These are phyloP conservation scores for Cystoisospora suis DNA, from an alignment of 169 alveolate genomes.

Conservation along the genomic window DNA sequence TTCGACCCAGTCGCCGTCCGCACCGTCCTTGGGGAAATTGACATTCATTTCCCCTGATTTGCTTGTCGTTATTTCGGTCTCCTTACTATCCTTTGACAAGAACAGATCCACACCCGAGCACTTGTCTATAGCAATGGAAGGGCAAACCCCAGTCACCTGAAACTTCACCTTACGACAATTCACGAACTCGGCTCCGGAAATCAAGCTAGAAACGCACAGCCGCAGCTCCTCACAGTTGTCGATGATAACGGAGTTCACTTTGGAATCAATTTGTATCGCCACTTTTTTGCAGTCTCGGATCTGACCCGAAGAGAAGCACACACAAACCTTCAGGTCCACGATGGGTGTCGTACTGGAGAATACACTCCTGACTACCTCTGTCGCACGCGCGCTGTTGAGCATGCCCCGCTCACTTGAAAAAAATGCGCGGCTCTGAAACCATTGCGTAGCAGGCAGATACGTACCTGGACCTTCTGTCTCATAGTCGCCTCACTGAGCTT, in stretches of 20 bases:
- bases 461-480: conserved; percentile 57
- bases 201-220: conserved; percentile 62
- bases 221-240: conserved; percentile 48
- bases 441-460: no score
- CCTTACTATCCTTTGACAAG: conserved; percentile 69
- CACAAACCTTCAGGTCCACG: no score
- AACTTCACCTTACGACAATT: conserved; percentile 70
- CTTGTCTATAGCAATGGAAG: conserved; percentile 75
- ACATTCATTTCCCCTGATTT: conserved; percentile 75
- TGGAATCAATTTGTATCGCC: conserved; percentile 41
- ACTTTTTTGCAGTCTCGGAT: conserved; percentile 49
- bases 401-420: not conserved
- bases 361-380: not conserved
- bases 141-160: conserved; percentile 70
- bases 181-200: conserved; percentile 73
- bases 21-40: conserved; percentile 65
- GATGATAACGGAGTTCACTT: conserved; percentile 48
- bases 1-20: conserved; percentile 73
- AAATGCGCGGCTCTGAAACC: no score
- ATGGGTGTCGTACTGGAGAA: no score
- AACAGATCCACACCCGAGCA: conserved; percentile 69
- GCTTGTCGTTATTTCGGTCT: conserved; percentile 73
- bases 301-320: conserved; percentile 8
- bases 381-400: not conserved
- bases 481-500: conserved; percentile 26